Evolutionary conservation across 805 yeast genomes (phyloP).

Genomic region (Saitoella complicata): DNA sequence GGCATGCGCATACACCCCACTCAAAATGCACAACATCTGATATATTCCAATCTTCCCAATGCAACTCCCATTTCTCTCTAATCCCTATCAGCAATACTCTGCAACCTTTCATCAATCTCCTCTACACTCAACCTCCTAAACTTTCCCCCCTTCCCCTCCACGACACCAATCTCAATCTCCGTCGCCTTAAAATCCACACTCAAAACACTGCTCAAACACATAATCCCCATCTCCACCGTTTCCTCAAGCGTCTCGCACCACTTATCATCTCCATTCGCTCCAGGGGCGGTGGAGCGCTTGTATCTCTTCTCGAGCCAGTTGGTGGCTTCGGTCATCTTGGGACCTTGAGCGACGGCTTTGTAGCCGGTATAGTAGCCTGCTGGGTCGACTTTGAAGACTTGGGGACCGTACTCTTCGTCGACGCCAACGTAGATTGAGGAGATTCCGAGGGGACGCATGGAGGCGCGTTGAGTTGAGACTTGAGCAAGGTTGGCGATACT

Average conservation of each 20-base stretch:
- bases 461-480: conserved; percentile 92
- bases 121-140: conserved; percentile 64
- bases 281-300: conserved; percentile 34
- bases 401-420: conserved; percentile 83
- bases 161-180: conserved; percentile 87
- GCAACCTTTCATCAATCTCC: conserved; percentile 86
- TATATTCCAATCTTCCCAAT: too few species aligned
- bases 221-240: conserved; percentile 78
- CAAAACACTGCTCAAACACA: conserved; percentile 68
- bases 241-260: conserved; percentile 63
- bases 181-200: conserved; percentile 88
- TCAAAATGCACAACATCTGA: background rate
- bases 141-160: conserved; percentile 33
- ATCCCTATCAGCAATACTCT: conserved; percentile 93
- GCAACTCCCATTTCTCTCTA: conserved; percentile 19
- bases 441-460: conserved; percentile 96
- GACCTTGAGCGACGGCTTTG: conserved; percentile 88
- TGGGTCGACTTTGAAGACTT: conserved; percentile 84
- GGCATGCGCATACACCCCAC: background rate
- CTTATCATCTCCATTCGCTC: conserved; percentile 19
- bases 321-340: conserved; percentile 90
- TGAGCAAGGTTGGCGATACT: conserved; percentile 93
- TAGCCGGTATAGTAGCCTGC: conserved; percentile 90
- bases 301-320: conserved; percentile 80
- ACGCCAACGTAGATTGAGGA: conserved; percentile 75